A percentile compares a stretch with the other conserved stretches of the same genome.
Evolutionary conservation across 2,329 filamentous ascomycete genomes (phyloP).

Genomic region (Penicillium griseofulvum): DNA sequence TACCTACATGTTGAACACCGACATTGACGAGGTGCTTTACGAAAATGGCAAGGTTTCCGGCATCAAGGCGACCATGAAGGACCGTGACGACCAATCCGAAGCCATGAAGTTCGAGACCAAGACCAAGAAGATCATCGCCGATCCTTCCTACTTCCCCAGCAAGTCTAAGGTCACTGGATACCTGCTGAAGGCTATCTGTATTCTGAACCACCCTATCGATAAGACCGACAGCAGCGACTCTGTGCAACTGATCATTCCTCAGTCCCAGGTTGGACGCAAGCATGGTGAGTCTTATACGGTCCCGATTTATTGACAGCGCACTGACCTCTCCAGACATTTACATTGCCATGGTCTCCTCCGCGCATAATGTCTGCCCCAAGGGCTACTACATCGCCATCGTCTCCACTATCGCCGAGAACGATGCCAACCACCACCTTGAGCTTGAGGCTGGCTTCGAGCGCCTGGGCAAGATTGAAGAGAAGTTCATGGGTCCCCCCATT

Average conservation of each 20-base stretch:
- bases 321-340: conserved; percentile 71
- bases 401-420: conserved; percentile 89
- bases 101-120: conserved; percentile 94
- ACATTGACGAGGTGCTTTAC: conserved; percentile 84
- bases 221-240: conserved; percentile 89
- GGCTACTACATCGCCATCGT: conserved; percentile 99
- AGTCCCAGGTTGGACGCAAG: conserved; percentile 95
- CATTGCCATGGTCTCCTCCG: conserved; percentile 89
- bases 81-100: conserved; percentile 68
- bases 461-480: conserved; percentile 91
- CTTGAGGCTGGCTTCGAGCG: conserved; percentile 88
- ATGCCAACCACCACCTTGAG: conserved; percentile 93
- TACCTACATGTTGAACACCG: conserved; percentile 98
- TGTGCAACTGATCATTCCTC: conserved; percentile 92
- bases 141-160: conserved; percentile 92
- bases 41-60: conserved; percentile 81
- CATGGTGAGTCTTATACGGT: conserved; percentile 64
- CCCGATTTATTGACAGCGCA: neutral
- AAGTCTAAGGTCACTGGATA: conserved; percentile 88
- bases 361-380: conserved; percentile 98
- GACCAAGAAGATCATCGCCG: conserved; percentile 91
- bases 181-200: conserved; percentile 93
- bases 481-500: conserved; percentile 91
- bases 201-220: conserved; percentile 89
- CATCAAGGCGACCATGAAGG: conserved; percentile 96